These are phyloP conservation scores for Brassica incana DNA, from an alignment of 345 rosid genomes.

Conservation along the genomic window DNA sequence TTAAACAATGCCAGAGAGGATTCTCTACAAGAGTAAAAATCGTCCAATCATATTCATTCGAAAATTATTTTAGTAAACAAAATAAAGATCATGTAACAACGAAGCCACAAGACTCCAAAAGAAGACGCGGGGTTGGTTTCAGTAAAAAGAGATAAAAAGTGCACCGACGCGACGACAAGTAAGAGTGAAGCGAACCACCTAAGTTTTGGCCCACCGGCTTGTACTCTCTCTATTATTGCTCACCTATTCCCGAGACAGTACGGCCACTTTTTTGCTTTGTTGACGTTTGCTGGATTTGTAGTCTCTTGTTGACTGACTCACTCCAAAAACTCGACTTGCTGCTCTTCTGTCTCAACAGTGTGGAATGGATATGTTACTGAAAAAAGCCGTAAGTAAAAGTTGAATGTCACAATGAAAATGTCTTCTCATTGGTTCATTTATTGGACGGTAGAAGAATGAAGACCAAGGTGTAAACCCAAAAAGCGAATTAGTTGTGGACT, in stretches of 20 bases:
- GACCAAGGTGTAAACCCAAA: constrained; percentile 14
- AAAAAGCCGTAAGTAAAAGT: constrained; percentile 12
- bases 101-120: constrained; percentile 24
- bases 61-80: background rate
- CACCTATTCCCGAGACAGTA: constrained; percentile 20
- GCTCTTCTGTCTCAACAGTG: constrained; percentile 34
- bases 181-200: constrained; percentile 29
- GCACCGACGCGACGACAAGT: constrained; percentile 48
- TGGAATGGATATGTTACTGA: constrained; percentile 19
- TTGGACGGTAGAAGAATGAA: constrained; percentile 34
- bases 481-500: constrained; percentile 9
- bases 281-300: constrained; percentile 36
- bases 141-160: constrained; percentile 26
- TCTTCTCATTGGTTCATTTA: background rate
- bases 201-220: constrained; percentile 34
- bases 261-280: constrained; percentile 34
- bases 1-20: constrained; percentile 44
- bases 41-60: constrained; percentile 1
- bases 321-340: constrained; percentile 7
- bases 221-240: constrained; percentile 12
- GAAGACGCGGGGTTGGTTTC: constrained; percentile 29
- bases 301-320: constrained; percentile 31
- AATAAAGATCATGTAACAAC: background rate
- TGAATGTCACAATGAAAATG: background rate
- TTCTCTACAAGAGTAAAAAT: background rate